Percentiles rank a stretch among this genome's conserved stretches.
These are phyloP conservation scores for Alternaria arbusti DNA, from an alignment of 2,329 filamentous ascomycete genomes.

Conservation along the genomic window DNA sequence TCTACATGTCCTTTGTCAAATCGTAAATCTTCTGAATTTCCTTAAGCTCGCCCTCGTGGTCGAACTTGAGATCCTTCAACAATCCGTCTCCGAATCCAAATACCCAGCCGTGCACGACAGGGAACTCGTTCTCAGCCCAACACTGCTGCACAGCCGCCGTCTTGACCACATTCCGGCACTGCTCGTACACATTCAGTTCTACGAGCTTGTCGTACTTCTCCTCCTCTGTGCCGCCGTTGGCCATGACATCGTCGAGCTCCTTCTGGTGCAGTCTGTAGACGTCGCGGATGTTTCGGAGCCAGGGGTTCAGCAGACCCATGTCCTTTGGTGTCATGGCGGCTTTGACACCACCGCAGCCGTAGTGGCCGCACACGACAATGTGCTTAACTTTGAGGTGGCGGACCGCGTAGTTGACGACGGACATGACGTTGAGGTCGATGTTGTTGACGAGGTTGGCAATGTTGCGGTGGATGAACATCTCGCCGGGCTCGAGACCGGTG, in stretches of 20 bases:
- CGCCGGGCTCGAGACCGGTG: slow-evolving; percentile 46
- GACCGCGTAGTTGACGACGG: slow-evolving; percentile 50
- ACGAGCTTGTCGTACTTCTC: slow-evolving; percentile 44
- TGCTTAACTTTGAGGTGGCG: slow-evolving; percentile 64
- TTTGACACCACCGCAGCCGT: slow-evolving; percentile 69
- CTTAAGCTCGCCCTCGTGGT: slow-evolving; percentile 63
- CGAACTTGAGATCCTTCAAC: slow-evolving; percentile 68
- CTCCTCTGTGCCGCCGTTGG: slow-evolving; percentile 25
- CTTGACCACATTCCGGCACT: slow-evolving; percentile 49
- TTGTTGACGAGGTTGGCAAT: slow-evolving; percentile 48
- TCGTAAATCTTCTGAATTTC: slow-evolving; percentile 72
- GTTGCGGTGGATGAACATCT: slow-evolving; percentile 47
- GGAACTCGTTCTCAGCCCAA: slow-evolving; percentile 67
- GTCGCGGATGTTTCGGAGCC: slow-evolving; percentile 76
- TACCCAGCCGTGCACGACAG: slow-evolving; percentile 76
- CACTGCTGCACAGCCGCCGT: slow-evolving; percentile 63
- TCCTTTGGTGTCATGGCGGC: slow-evolving; percentile 70
- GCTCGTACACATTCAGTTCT: slow-evolving; percentile 48
- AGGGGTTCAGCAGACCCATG: slow-evolving; percentile 73
- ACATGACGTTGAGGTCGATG: slow-evolving; percentile 51
- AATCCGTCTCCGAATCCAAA: slow-evolving; percentile 73
- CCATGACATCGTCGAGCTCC: slow-evolving; percentile 63
- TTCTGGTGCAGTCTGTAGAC: slow-evolving; percentile 74
- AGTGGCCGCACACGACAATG: slow-evolving; percentile 74
- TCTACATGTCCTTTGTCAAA: slow-evolving; percentile 28